Evolutionary conservation across 176 grass and related monocot genomes (phyloP), one percentile per base, ranked within the genome.

Genomic region (Puccinellia tenuiflora): DNA sequence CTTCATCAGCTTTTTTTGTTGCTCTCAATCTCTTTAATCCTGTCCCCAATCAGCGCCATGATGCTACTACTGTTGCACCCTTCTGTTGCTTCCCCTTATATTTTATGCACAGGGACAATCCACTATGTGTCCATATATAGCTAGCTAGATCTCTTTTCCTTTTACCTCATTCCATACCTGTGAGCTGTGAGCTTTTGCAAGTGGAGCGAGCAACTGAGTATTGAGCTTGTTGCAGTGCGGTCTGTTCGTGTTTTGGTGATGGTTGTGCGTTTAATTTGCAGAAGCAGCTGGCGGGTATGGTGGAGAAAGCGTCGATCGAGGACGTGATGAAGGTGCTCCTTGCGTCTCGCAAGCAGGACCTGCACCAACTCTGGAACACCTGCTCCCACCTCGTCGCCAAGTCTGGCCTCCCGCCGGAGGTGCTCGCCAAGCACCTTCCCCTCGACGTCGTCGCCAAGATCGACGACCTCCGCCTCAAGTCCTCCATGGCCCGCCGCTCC

Each of bases 271-370:
- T 43, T 47, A 63, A 63, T 63, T 42, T 75, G 90, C 92, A 98
- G 96, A 98, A 98, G 83, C 96, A 98, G 79, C 83, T 98, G 61
- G 92, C 89, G 17, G 87, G 85, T n/a, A 93, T 95, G 87, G 92
- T 98, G 54, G 96, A 98, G 90, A 98, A 98, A 79, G 96, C 96
- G 31, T 95, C 96, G 64, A 98, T 98, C 85, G 96, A 98, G 88
- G 96, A 98, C 81, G 96, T 98, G 64, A 98, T 98, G 96, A 98
- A 98, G 85, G 96, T 98, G 46, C 82, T 98, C 11, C 77, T 95
- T 76, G 96, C 96, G 73, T 98, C 96, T 47, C 34, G 96, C 51
- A 95, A 98, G 91, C 96, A 98, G 86, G 96, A 98, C 73, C 82
- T 95, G 69, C 92, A 95, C 77, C 96, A 95, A 83, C 92, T 98